phyloP scores from a whole-genome alignment of 306 rosid genomes.

The Amphicarpaea edgeworthii region DNA sequence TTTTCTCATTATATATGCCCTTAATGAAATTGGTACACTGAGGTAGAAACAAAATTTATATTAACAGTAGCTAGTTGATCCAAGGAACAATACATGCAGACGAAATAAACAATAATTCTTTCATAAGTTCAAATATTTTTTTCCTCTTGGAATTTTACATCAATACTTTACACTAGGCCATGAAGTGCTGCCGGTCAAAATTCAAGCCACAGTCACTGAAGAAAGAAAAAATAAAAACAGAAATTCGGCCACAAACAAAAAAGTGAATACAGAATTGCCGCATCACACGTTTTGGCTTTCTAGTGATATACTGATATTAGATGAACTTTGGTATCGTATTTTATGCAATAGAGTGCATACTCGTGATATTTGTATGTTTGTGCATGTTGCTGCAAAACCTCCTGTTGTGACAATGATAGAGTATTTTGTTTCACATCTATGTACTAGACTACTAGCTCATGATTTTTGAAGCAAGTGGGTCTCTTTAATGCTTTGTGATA shows the following conservation, averaged over 20 bases:
- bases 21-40: constrained; percentile 29
- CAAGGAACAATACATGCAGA: constrained; percentile 37
- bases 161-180: constrained; percentile 25
- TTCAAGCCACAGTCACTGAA: constrained; percentile 20
- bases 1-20: constrained; percentile 13
- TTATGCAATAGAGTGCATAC: constrained; percentile 37
- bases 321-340: constrained; percentile 31
- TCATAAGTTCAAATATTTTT: background rate
- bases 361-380: constrained; percentile 34
- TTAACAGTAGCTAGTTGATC: constrained; percentile 35
- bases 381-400: constrained; percentile 47
- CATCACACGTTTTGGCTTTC: constrained; percentile 32
- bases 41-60: constrained; percentile 20
- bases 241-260: constrained; percentile 34
- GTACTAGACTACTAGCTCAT: constrained; percentile 36
- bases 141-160: constrained; percentile 17
- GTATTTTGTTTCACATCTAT: constrained; percentile 37
- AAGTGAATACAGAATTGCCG: constrained; percentile 24
- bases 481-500: constrained; percentile 40
- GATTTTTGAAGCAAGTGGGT: constrained; percentile 47
- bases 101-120: constrained; percentile 16
- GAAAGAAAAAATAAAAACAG: constrained; percentile 32
- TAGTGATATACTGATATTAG: constrained; percentile 38
- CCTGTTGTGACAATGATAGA: constrained; percentile 42
- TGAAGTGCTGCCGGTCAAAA: constrained; percentile 19